Evolutionary conservation across 108 stramenopile genomes (phyloP).

Genomic region (Pseudonitzschia pungens): DNA sequence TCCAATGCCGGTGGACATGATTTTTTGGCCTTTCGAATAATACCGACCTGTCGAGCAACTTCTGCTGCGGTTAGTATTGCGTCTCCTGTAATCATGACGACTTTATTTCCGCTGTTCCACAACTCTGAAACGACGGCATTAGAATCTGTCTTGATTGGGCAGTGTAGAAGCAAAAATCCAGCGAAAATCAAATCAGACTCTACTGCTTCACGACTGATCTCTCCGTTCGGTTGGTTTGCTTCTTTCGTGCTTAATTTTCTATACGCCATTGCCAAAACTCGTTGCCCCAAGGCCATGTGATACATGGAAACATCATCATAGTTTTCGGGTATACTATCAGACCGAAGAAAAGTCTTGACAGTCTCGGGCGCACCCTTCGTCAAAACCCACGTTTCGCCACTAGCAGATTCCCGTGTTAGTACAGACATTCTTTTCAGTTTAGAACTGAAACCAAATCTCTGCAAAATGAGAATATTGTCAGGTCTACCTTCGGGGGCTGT

Average conservation of each 20-base stretch:
- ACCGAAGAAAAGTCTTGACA: slow-evolving; percentile 63
- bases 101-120: slow-evolving; percentile 53
- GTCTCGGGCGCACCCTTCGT: slow-evolving; percentile 96
- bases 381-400: slow-evolving; percentile 47
- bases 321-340: slow-evolving; percentile 57
- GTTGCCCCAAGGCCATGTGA: slow-evolving; percentile 85
- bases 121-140: slow-evolving; percentile 83
- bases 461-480: slow-evolving; percentile 44
- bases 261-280: slow-evolving; percentile 87
- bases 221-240: slow-evolving; percentile 23
- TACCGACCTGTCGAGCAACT: slow-evolving; percentile 87
- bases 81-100: slow-evolving; percentile 98
- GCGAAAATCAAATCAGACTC: slow-evolving; percentile 81
- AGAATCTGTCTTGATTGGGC: slow-evolving; percentile 92
- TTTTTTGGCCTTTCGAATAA: slow-evolving; percentile 33
- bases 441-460: slow-evolving; percentile 85
- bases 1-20: slow-evolving; percentile 8
- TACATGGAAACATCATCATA: slow-evolving; percentile 73
- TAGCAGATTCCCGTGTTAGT: slow-evolving; percentile 45
- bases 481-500: slow-evolving; percentile 9
- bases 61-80: slow-evolving; percentile 91
- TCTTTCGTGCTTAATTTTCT: slow-evolving; percentile 28
- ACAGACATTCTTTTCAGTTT: slow-evolving; percentile 88
- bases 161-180: slow-evolving; percentile 93
- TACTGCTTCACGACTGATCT: slow-evolving; percentile 46